Percentiles rank a stretch among this genome's conserved stretches.
Evolutionary conservation across 108 stramenopile genomes (phyloP).

Genomic region (Fistulifera solaris): DNA sequence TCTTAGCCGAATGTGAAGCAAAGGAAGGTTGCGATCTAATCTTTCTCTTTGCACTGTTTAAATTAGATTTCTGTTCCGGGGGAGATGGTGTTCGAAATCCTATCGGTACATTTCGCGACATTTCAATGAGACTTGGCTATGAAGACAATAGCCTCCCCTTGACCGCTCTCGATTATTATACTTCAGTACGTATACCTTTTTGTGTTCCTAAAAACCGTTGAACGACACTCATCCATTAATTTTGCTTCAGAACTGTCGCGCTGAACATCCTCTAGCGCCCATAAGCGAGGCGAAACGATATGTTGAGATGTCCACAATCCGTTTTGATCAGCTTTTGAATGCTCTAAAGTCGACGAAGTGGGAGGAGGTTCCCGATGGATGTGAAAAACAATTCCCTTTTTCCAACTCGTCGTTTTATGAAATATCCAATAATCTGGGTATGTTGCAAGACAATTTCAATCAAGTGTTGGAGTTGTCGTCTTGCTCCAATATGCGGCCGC

Average conservation of each 20-base stretch:
- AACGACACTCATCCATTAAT: neutral
- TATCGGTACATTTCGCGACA: conserved; percentile 26
- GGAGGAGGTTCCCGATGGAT: too few relatives aligned
- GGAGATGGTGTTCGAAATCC: conserved; percentile 20
- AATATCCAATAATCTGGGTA: neutral
- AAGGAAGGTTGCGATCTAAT: too few relatives aligned
- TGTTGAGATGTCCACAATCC: too few relatives aligned
- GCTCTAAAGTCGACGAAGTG: too few relatives aligned
- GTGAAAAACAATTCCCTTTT: too few relatives aligned
- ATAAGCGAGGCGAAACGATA: neutral
- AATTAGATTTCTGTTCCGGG: conserved; percentile 38
- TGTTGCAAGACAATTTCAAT: neutral
- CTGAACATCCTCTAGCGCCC: conserved; percentile 1
- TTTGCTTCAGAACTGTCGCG: neutral
- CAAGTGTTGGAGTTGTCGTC: conserved; percentile 12
- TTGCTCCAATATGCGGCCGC: conserved; percentile 24
- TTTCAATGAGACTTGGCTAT: neutral
- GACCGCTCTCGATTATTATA: conserved; percentile 22
- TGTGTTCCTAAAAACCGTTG: neutral
- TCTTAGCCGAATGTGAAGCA: too few relatives aligned
- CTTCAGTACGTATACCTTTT: conserved; percentile 19
- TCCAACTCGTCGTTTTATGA: neutral
- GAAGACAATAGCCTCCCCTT: neutral
- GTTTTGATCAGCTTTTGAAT: too few relatives aligned
- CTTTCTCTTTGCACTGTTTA: neutral